Evolutionary conservation across 2,329 filamentous ascomycete species (phyloP).

Genomic region (Exophiala alcalophila): DNA sequence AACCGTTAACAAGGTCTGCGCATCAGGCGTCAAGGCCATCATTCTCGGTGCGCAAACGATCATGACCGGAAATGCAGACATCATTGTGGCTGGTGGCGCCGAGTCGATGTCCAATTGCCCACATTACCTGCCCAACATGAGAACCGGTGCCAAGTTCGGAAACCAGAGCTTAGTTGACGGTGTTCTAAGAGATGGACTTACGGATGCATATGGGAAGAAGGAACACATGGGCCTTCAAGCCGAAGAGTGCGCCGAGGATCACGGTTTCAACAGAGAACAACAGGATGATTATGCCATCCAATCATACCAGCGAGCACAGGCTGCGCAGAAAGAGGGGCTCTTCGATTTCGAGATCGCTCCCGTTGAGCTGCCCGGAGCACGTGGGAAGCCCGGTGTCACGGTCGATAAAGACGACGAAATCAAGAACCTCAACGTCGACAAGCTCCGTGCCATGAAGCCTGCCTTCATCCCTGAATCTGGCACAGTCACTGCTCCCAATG

Average conservation of each 20-base stretch:
- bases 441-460: constrained; percentile 80
- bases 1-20: constrained; percentile 98
- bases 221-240: constrained; percentile 94
- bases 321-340: constrained; percentile 73
- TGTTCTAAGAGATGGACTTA: constrained; percentile 89
- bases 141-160: constrained; percentile 89
- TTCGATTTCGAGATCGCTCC: constrained; percentile 87
- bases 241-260: constrained; percentile 86
- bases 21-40: constrained; percentile 89
- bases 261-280: constrained; percentile 74
- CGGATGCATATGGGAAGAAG: constrained; percentile 85
- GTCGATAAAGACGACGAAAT: constrained; percentile 90
- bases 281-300: constrained; percentile 96
- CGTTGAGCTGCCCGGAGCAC: constrained; percentile 79
- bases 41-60: constrained; percentile 95
- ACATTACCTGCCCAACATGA: constrained; percentile 87
- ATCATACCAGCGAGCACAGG: constrained; percentile 90
- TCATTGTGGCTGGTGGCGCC: constrained; percentile 89
- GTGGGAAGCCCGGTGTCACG: constrained; percentile 80
- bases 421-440: constrained; percentile 82
- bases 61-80: constrained; percentile 88
- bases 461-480: constrained; percentile 73
- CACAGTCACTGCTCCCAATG: constrained; percentile 93
- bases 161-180: constrained; percentile 86
- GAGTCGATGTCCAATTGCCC: constrained; percentile 99